Percentiles rank a stretch among this genome's conserved stretches.
Conservation (phyloP, 352 stramenopile species). For the Elongisporangium prolatum region DNA sequence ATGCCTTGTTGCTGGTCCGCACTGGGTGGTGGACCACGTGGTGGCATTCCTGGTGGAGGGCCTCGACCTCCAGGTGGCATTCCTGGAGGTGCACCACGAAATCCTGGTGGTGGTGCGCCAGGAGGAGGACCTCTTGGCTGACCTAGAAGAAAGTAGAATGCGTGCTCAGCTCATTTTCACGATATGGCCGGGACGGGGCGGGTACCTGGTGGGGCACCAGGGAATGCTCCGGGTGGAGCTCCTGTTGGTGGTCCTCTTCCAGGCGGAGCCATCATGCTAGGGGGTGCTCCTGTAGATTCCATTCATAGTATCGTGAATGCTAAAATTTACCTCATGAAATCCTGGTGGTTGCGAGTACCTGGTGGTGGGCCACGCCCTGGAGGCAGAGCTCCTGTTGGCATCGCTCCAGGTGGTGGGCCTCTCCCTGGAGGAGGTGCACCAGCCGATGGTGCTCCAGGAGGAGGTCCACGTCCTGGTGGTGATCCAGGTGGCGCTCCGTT, state of each 20-base stretch:
- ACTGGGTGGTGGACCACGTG: conserved; percentile 9
- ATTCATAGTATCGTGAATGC: background rate
- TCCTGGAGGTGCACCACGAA: conserved; percentile 33
- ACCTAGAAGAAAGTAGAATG: no score
- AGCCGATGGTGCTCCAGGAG: conserved; percentile 13
- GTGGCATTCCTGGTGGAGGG: conserved; percentile 27
- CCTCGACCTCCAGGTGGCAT: conserved; percentile 22
- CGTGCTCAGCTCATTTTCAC: no score
- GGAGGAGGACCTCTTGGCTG: conserved; percentile 17
- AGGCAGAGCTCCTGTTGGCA: conserved; percentile 25
- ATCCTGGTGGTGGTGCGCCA: conserved; percentile 10
- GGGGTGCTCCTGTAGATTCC: conserved; percentile 17
- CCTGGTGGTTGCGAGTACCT: conserved; percentile 21
- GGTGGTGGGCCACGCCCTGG: conserved; percentile 29
- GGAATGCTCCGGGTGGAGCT: conserved; percentile 5
- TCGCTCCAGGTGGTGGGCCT: conserved; percentile 29
- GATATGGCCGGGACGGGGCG: no score
- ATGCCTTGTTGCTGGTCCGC: conserved; percentile 2
- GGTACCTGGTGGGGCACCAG: conserved; percentile 9
- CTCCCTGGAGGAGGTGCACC: conserved; percentile 15
- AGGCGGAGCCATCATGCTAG: conserved; percentile 20
- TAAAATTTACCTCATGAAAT: background rate
- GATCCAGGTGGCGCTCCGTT: conserved; percentile 5
- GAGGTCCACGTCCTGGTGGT: conserved; percentile 15
- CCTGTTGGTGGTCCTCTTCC: conserved; percentile 18